Conservation (phyloP, 352 stramenopile genomes). For the Phytopythium aichiense region DNA sequence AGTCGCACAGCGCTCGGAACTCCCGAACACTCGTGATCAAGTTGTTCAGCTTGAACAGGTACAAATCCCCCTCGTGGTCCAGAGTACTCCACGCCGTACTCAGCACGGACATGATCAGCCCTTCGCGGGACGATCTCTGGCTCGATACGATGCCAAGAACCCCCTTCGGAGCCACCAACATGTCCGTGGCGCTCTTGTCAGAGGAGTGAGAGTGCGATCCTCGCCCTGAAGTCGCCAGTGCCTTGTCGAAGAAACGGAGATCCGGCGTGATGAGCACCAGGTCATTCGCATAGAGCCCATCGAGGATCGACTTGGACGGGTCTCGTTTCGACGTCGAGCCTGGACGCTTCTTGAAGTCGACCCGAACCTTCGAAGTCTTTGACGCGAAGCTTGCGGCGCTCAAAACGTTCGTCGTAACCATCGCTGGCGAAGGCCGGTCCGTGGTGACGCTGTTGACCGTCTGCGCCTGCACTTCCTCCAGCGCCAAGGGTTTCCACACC, state of each 20-base stretch:
- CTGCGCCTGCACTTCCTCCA: conserved; percentile 88
- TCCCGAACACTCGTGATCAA: conserved; percentile 87
- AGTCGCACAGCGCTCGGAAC: conserved; percentile 83
- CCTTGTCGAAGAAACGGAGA: conserved; percentile 44
- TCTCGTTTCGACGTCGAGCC: conserved; percentile 20
- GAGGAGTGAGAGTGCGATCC: conserved; percentile 2
- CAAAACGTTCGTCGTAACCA: conserved; percentile 40
- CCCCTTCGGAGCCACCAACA: conserved; percentile 18
- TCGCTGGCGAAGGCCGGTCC: conserved; percentile 43
- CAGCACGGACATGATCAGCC: conserved; percentile 63
- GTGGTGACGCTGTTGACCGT: conserved; percentile 76
- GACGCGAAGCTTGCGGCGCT: conserved; percentile 51
- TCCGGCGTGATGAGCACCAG: conserved; percentile 69
- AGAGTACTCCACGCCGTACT: conserved; percentile 43
- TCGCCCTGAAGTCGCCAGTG: conserved; percentile 12
- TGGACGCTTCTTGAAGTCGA: conserved; percentile 51
- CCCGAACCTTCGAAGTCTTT: conserved; percentile 63
- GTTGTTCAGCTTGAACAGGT: conserved; percentile 84
- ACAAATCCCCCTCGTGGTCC: conserved; percentile 49
- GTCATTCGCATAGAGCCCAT: conserved; percentile 69
- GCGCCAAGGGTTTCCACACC: conserved; percentile 82
- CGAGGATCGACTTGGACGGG: conserved; percentile 27
- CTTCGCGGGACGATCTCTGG: conserved; percentile 66
- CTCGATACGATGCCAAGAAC: conserved; percentile 77
- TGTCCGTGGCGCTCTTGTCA: neutral